A percentile compares a stretch with the other conserved stretches of the same genome.
Evolutionary conservation across 2,329 filamentous ascomycete genomes (phyloP).

Genomic region (Rutstroemia sp.): DNA sequence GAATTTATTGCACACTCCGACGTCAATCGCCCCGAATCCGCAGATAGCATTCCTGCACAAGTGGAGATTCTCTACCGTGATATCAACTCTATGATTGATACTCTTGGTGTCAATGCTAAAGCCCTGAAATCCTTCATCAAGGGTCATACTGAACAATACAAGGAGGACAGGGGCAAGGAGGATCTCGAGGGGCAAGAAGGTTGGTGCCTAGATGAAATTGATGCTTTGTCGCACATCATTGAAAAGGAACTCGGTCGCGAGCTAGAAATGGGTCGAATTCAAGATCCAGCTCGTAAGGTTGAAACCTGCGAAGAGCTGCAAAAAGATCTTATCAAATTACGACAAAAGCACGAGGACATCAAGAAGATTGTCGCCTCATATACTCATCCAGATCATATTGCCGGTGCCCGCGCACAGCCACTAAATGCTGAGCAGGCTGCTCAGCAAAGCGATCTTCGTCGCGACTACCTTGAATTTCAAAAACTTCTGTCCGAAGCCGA

Average conservation of each 20-base stretch:
- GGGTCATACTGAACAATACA: slow-evolving; percentile 53
- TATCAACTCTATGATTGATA: slow-evolving; percentile 92
- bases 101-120: slow-evolving; percentile 78
- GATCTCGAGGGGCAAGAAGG: slow-evolving; percentile 63
- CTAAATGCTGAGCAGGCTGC: slow-evolving; percentile 78
- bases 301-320: slow-evolving; percentile 59
- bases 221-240: slow-evolving; percentile 58
- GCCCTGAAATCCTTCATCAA: slow-evolving; percentile 49
- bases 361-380: slow-evolving; percentile 65
- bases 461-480: slow-evolving; percentile 66
- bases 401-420: slow-evolving; percentile 60
- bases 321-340: slow-evolving; percentile 63
- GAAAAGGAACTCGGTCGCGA: slow-evolving; percentile 55
- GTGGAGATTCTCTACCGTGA: slow-evolving; percentile 67
- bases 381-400: slow-evolving; percentile 58
- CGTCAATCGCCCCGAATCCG: slow-evolving; percentile 37
- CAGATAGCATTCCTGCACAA: slow-evolving; percentile 52
- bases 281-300: slow-evolving; percentile 61
- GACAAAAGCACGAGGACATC: slow-evolving; percentile 70
- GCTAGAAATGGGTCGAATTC: slow-evolving; percentile 61
- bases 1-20: slow-evolving; percentile 60
- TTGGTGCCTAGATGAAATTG: slow-evolving; percentile 72
- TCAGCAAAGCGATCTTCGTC: slow-evolving; percentile 76
- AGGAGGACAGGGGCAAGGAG: slow-evolving; percentile 50
- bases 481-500: slow-evolving; percentile 72